Conservation (phyloP, 441 rosid genomes). For the Metrosideros polymorpha region DNA sequence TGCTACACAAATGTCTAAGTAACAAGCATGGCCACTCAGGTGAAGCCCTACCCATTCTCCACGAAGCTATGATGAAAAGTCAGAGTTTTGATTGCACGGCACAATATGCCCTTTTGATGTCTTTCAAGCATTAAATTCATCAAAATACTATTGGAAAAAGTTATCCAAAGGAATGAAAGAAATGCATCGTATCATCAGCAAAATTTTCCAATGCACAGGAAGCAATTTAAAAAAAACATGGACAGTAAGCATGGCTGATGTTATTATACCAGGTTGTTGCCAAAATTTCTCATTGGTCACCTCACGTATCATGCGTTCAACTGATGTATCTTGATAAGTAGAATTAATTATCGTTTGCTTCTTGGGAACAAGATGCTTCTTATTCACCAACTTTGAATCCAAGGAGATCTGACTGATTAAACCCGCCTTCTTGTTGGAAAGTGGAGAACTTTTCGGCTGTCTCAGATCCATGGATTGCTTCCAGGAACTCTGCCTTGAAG, state of each 20-base stretch:
- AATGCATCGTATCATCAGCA: background rate
- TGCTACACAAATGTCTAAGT: background rate
- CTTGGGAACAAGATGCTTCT: constrained; percentile 58
- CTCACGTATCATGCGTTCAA: constrained; percentile 95
- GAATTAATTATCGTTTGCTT: constrained; percentile 31
- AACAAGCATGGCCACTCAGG: background rate
- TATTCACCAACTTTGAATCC: constrained; percentile 61
- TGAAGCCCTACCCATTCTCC: background rate
- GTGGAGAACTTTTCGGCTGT: constrained; percentile 36
- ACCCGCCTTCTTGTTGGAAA: constrained; percentile 47
- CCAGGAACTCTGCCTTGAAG: constrained; percentile 81
- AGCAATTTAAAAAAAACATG: background rate
- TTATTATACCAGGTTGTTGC: constrained; percentile 82
- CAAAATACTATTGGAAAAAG: background rate
- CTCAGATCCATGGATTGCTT: constrained; percentile 67
- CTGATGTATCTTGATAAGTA: constrained; percentile 88
- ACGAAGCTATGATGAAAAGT: background rate
- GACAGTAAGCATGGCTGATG: background rate
- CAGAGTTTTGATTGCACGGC: background rate
- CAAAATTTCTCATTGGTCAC: constrained; percentile 93
- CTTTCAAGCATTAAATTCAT: background rate
- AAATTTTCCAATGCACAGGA: background rate
- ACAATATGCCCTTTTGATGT: background rate
- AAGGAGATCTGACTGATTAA: constrained; percentile 38
- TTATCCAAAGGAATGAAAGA: constrained; percentile 1